A percentile compares a stretch with the other conserved stretches of the same genome.
phyloP scores from a whole-genome alignment of 495 filamentous ascomycete genomes.

The Penicillium waksmanii region DNA sequence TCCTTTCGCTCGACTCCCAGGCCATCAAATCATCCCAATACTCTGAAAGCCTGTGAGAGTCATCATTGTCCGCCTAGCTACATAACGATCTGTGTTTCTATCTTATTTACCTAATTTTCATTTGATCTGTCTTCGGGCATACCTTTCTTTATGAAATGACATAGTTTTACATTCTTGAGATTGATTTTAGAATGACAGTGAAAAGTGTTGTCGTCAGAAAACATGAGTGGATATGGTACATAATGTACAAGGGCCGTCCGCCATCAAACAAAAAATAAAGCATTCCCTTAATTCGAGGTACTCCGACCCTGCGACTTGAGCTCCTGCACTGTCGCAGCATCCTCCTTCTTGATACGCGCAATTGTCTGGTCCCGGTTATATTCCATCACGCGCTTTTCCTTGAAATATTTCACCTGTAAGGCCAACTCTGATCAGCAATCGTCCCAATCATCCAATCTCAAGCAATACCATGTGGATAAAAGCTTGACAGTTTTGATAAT shows the following conservation, averaged over 20 bases:
- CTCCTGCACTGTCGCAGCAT: slow-evolving; percentile 61
- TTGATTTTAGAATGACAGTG: neutral
- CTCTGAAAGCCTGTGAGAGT: neutral
- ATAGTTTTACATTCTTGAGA: no score
- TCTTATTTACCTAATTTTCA: no score
- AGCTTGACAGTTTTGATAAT: slow-evolving; percentile 10
- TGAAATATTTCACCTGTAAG: slow-evolving; percentile 91
- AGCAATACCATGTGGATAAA: neutral
- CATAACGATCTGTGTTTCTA: no score
- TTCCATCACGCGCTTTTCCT: slow-evolving; percentile 91
- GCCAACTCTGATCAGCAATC: slow-evolving; percentile 17
- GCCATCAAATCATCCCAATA: neutral
- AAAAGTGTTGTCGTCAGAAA: slow-evolving; percentile 21
- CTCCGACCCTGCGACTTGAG: slow-evolving; percentile 52
- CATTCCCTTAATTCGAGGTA: slow-evolving; percentile 19
- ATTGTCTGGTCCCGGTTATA: slow-evolving; percentile 80
- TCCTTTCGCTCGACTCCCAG: neutral
- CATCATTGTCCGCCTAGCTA: no score
- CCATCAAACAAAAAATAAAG: neutral
- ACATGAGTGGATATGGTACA: slow-evolving; percentile 36
- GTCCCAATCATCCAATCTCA: neutral
- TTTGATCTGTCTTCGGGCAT: no score
- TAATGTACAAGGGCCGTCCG: slow-evolving; percentile 26
- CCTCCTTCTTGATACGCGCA: slow-evolving; percentile 77
- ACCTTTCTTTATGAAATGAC: no score